Evolutionary conservation across 352 stramenopile genomes (phyloP).

Genomic region (Hyaloperonospora brassicae): DNA sequence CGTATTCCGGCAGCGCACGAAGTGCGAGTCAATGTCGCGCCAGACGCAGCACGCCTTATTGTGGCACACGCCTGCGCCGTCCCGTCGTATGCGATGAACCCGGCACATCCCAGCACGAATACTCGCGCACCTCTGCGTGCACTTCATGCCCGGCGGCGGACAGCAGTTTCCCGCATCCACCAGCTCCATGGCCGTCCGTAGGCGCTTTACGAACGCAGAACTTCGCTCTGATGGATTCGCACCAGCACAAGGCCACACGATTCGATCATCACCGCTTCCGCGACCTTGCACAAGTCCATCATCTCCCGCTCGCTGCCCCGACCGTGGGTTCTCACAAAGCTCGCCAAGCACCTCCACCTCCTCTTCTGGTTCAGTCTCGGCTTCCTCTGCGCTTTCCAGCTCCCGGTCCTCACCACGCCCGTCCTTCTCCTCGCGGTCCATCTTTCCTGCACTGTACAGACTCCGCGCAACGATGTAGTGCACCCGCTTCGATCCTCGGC

Average conservation of each 20-base stretch:
- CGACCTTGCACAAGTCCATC: neutral
- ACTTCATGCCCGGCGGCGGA: conserved; percentile 38
- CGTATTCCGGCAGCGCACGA: conserved; percentile 45
- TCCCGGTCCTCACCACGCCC: conserved; percentile 4
- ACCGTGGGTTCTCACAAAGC: neutral
- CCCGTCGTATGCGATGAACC: conserved; percentile 20
- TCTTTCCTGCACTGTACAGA: conserved; percentile 15
- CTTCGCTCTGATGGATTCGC: conserved; percentile 2
- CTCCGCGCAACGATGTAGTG: conserved; percentile 16
- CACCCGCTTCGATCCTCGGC: conserved; percentile 13
- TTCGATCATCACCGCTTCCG: neutral
- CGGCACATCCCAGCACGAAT: conserved; percentile 52
- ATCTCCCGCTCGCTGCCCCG: neutral
- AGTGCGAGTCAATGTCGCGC: conserved; percentile 52
- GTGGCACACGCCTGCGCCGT: conserved; percentile 29
- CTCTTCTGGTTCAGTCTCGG: conserved; percentile 22
- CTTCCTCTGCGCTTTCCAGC: conserved; percentile 4
- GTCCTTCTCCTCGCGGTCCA: conserved; percentile 13
- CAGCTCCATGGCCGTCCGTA: conserved; percentile 43
- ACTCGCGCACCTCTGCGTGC: conserved; percentile 33
- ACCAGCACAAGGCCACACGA: conserved; percentile 16
- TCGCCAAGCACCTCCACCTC: conserved; percentile 21
- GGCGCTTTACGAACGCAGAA: conserved; percentile 33
- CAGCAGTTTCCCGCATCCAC: conserved; percentile 53
- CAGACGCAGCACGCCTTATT: conserved; percentile 51